A percentile compares a stretch with the other conserved stretches of the same genome.
Conservation (phyloP, 1,139 yeast genomes). For the Sugiyamaella pinicola region DNA sequence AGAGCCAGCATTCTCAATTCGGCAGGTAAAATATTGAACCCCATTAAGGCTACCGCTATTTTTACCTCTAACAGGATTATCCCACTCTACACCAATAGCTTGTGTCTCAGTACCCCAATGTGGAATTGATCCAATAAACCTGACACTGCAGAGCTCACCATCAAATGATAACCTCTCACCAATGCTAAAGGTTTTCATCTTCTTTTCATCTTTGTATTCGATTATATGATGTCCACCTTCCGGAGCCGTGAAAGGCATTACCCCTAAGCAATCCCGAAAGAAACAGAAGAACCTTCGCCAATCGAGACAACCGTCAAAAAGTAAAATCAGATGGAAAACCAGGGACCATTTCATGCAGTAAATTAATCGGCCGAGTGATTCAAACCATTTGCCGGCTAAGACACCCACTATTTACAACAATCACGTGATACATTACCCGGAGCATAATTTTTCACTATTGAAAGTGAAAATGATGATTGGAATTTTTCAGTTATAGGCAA, state of each 20-base stretch:
- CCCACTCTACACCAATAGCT: conserved; percentile 90
- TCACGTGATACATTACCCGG: conserved; percentile 11
- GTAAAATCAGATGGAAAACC: no score
- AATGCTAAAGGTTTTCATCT: conserved; percentile 24
- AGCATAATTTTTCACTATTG: conserved; percentile 4
- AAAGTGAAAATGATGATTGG: neutral
- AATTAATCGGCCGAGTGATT: no score
- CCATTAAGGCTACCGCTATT: conserved; percentile 56
- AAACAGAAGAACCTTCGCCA: no score
- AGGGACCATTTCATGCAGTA: no score
- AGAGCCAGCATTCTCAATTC: conserved; percentile 55
- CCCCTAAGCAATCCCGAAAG: no score
- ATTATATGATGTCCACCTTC: no score
- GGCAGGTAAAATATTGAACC: conserved; percentile 48
- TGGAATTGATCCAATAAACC: conserved; percentile 60
- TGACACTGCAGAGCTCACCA: conserved; percentile 62
- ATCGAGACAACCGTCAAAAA: no score
- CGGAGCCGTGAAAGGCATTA: no score
- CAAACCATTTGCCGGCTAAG: no score
- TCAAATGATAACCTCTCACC: conserved; percentile 53
- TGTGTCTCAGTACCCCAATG: conserved; percentile 56
- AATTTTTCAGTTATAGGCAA: neutral
- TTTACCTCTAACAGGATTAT: conserved; percentile 58
- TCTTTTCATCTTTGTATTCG: no score
- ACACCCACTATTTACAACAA: neutral